Base-by-base conservation (phyloP, 371 early-diverging fungal species). In the Apophysomyces ossiformis region DNA sequence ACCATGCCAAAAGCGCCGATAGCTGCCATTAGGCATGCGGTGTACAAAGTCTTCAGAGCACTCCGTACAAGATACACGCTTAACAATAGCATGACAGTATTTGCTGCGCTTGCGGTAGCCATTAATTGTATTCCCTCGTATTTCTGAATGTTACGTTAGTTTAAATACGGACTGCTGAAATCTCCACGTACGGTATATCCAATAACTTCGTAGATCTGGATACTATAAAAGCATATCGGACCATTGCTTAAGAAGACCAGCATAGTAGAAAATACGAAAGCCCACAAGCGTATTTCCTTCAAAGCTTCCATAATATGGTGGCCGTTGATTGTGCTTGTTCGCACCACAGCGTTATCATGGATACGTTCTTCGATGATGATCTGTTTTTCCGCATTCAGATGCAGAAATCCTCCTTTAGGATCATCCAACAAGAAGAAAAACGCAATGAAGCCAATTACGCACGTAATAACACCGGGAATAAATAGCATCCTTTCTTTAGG, bases 1-100 rank as follows among this genome's bases (percentile, higher is more conserved):
- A 79, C 68, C 11, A 79, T 39, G 13, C 79, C 79, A 46, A 79
- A n/a, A n/a, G 70, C 62, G 58, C 72, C 71, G 36, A 75, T 61
- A 11, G 44, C 12, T 71, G 74, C 69, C 15, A 76, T 44, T 7
- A 56, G 69, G 15, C 54, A 58, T 35, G 71, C 69, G 15, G 66
- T 69, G 39, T 69, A 71, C 36, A 79, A 60, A 1, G 68, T 65
- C 39, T 76, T 60, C 15, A 66, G 62, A 7, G 71, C 69, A 18
- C 61, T 67, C 8, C 54, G 56, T 6, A 64, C 69, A 26, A 64
- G 11, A 35, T 47, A 61, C 21, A 74, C 69, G 12, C 68, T 63
- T 26, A 15, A 39, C 18, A 70, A 32, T 32, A 79, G 76, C 38
- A 70, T 70, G 12, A 76, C 5, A 18, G 72, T 70, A 67, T 74